A percentile compares a stretch with the other conserved stretches of the same genome.
phyloP scores from a whole-genome alignment of 169 alveolate species.

The Eimeria tenella region DNA sequence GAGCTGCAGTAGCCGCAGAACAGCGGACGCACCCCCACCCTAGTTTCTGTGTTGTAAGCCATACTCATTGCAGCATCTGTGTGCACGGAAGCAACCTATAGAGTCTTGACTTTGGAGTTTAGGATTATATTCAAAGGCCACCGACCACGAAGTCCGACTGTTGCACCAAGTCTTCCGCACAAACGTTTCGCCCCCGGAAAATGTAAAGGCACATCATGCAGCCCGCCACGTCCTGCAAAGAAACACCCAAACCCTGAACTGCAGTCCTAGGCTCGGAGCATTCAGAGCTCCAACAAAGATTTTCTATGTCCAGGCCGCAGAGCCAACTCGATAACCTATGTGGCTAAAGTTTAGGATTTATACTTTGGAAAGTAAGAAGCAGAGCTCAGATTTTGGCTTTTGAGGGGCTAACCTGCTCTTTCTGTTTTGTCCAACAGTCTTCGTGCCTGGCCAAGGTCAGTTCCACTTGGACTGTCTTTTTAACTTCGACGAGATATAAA shows the following conservation, averaged over 20 bases:
- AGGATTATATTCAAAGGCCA: neutral
- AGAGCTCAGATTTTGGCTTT: neutral
- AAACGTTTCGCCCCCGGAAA: neutral
- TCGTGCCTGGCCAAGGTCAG: constrained; percentile 45
- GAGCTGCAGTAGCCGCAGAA: neutral
- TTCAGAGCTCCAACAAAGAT: neutral
- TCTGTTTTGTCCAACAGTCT: constrained; percentile 40
- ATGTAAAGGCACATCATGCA: constrained; percentile 45
- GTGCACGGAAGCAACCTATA: too few species aligned
- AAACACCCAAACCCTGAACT: neutral
- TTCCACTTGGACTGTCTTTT: constrained; percentile 1
- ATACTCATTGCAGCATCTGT: neutral
- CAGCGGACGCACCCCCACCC: neutral
- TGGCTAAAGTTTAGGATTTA: neutral
- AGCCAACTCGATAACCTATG: too few species aligned
- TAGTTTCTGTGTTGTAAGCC: neutral
- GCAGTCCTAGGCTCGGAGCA: neutral
- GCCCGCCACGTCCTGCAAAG: constrained; percentile 33
- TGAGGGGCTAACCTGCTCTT: constrained; percentile 16
- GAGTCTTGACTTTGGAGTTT: too few species aligned
- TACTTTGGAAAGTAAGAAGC: neutral
- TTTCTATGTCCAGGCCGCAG: neutral
- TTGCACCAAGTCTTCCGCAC: neutral
- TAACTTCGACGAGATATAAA: neutral
- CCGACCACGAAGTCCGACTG: constrained; percentile 31